These are phyloP conservation scores for Colletotrichum limetticola DNA, from an alignment of 2,329 filamentous ascomycete genomes.

Conservation along the genomic window DNA sequence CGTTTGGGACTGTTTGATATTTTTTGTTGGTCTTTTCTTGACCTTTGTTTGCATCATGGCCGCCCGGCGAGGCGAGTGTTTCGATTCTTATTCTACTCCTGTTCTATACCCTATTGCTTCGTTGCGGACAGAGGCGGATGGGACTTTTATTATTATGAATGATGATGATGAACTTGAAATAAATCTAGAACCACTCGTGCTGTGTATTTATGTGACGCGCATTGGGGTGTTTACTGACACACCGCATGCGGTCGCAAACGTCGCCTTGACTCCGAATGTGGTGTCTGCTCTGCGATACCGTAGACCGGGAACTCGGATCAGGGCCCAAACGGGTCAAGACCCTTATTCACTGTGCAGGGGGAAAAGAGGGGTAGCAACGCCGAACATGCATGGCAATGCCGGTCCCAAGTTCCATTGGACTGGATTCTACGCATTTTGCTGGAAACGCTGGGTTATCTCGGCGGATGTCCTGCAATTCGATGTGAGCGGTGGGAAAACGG, in stretches of 20 bases:
- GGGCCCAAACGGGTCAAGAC: background rate
- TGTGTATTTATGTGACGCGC: background rate
- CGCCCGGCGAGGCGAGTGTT: background rate
- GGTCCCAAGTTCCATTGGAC: too few relatives aligned
- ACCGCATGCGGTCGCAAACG: background rate
- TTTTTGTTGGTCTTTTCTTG: background rate
- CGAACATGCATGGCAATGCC: background rate
- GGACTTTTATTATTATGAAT: background rate
- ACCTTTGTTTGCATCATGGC: background rate
- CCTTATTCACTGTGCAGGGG: background rate
- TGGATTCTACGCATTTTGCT: background rate
- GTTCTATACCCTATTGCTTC: slow-evolving; percentile 13
- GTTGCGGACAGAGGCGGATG: background rate
- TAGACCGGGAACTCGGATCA: background rate
- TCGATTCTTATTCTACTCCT: background rate
- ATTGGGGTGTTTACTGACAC: too few relatives aligned
- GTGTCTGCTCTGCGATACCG: background rate
- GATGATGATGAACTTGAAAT: background rate
- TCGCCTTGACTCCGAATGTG: background rate
- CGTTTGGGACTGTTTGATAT: background rate
- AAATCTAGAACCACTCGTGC: background rate
- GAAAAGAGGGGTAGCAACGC: background rate
- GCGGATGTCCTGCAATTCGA: too few relatives aligned
- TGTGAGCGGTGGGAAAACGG: too few relatives aligned
- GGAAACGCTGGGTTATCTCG: too few relatives aligned